Percentiles rank a stretch among this genome's conserved stretches.
Conservation (phyloP, 768 basidiomycete species). For the Austroboletus festivus region DNA sequence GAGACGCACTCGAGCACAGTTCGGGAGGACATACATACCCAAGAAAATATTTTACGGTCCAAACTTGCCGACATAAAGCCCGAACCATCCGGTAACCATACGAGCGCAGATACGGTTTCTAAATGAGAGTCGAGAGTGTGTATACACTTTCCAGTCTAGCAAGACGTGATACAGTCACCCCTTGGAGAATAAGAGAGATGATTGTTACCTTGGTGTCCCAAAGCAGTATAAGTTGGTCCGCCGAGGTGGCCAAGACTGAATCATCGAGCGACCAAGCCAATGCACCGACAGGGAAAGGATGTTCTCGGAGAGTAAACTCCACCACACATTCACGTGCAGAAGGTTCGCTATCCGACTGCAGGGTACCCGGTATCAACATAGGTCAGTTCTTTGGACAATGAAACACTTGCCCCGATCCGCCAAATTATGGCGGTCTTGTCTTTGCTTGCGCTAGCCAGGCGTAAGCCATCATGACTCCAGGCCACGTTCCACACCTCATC, state of each 20-base stretch:
- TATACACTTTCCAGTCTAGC: constrained; percentile 71
- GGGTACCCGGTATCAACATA: constrained; percentile 4
- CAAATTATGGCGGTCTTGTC: constrained; percentile 90
- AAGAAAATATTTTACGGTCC: constrained; percentile 78
- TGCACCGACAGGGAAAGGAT: constrained; percentile 72
- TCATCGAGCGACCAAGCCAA: constrained; percentile 95
- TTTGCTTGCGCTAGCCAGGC: constrained; percentile 83
- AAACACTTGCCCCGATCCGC: constrained; percentile 67
- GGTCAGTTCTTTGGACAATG: constrained; percentile 6
- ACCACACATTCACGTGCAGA: constrained; percentile 57
- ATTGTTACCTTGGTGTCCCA: constrained; percentile 83
- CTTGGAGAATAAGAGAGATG: background rate
- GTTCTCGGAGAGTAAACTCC: constrained; percentile 66
- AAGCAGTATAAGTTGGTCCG: constrained; percentile 79
- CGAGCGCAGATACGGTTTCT: constrained; percentile 82
- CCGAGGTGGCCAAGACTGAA: constrained; percentile 73
- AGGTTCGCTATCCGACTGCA: constrained; percentile 46
- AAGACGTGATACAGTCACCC: constrained; percentile 10
- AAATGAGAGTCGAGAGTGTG: constrained; percentile 65
- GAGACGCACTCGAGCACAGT: constrained; percentile 4
- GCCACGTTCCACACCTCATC: constrained; percentile 96
- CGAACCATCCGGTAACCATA: constrained; percentile 84
- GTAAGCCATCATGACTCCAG: constrained; percentile 89
- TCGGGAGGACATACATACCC: constrained; percentile 51
- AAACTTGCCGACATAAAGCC: constrained; percentile 89